These are phyloP conservation scores for Knufia petricola DNA, from an alignment of 2,329 filamentous ascomycete species.

Conservation along the genomic window DNA sequence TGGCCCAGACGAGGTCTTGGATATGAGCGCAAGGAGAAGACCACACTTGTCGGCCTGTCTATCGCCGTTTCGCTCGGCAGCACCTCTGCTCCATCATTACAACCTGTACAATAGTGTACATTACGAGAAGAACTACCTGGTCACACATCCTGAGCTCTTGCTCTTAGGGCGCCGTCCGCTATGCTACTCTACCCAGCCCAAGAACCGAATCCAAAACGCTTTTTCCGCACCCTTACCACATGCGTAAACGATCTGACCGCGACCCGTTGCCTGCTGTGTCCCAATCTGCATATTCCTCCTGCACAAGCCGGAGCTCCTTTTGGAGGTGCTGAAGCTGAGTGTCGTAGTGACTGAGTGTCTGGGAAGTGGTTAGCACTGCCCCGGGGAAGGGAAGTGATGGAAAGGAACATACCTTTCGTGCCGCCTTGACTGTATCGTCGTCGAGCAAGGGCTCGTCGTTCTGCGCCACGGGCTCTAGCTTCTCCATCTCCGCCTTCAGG, in stretches of 20 bases:
- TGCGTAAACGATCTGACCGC: constrained; percentile 15
- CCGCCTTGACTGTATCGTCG: constrained; percentile 49
- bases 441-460: constrained; percentile 39
- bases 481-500: constrained; percentile 51
- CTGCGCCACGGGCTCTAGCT: constrained; percentile 31
- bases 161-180: constrained; percentile 11
- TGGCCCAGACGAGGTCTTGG: no score
- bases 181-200: constrained; percentile 13
- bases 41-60: no score
- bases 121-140: constrained; percentile 1
- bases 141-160: constrained; percentile 12
- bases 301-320: constrained; percentile 50
- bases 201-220: neutral
- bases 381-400: neutral
- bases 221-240: constrained; percentile 8
- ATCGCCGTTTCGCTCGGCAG: neutral
- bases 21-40: no score
- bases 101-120: constrained; percentile 9
- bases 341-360: constrained; percentile 44
- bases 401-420: constrained; percentile 47
- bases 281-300: constrained; percentile 50
- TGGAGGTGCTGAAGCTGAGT: constrained; percentile 47
- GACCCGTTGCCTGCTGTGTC: constrained; percentile 29
- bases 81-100: neutral
- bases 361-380: constrained; percentile 21